phyloP scores from a whole-genome alignment of 2,329 filamentous ascomycete genomes.

The Dryadomyces sulphureus region DNA sequence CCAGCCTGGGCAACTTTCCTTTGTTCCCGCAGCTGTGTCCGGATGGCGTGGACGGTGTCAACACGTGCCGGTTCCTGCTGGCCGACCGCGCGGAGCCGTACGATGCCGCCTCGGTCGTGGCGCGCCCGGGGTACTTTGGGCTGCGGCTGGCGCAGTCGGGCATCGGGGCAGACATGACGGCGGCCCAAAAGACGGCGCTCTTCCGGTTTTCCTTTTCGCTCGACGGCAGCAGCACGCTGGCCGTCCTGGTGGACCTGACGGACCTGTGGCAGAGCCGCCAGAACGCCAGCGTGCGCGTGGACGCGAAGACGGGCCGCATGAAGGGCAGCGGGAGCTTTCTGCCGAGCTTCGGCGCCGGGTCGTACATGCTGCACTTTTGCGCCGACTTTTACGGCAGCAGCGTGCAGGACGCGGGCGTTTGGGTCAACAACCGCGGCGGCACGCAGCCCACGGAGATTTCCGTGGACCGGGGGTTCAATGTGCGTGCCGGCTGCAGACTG shows the following conservation, averaged over 20 bases:
- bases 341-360: constrained; percentile 47
- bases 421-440: constrained; percentile 24
- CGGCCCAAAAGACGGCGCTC: constrained; percentile 44
- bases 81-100: constrained; percentile 26
- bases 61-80: constrained; percentile 39
- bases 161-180: constrained; percentile 43
- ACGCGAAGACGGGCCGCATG: constrained; percentile 34
- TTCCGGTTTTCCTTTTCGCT: constrained; percentile 44
- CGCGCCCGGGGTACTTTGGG: constrained; percentile 40
- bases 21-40: constrained; percentile 28
- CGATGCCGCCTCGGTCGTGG: constrained; percentile 27
- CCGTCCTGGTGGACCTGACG: constrained; percentile 43
- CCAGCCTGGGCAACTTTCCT: constrained; percentile 30
- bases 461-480: constrained; percentile 25
- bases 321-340: constrained; percentile 41
- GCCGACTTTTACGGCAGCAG: constrained; percentile 37
- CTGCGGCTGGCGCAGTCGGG: constrained; percentile 33
- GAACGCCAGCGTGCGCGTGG: constrained; percentile 33
- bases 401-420: constrained; percentile 21
- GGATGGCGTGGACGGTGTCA: constrained; percentile 31
- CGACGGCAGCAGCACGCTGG: constrained; percentile 19
- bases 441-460: constrained; percentile 23
- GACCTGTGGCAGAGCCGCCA: constrained; percentile 38
- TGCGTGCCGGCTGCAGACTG: neutral
- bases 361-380: constrained; percentile 43